These are phyloP conservation scores for Dipodascus geniculatus DNA, from an alignment of 805 yeast species.

Conservation along the genomic window DNA sequence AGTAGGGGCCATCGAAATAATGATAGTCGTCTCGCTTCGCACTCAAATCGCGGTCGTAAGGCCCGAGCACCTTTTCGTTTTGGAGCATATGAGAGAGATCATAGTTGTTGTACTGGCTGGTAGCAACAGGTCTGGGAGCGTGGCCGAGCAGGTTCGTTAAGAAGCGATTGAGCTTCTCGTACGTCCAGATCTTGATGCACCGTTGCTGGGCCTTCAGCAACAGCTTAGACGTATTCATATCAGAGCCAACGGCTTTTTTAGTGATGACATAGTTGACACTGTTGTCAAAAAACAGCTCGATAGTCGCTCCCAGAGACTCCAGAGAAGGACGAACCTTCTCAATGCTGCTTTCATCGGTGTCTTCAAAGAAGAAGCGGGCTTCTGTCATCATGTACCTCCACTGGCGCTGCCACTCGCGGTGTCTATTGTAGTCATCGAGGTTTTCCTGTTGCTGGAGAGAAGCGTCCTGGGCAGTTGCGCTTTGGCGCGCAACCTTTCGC, in stretches of 20 bases:
- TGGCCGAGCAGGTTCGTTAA: conserved; percentile 35
- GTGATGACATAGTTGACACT: conserved; percentile 71
- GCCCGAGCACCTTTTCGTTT: conserved; percentile 78
- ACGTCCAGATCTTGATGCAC: conserved; percentile 76
- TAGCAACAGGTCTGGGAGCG: neutral
- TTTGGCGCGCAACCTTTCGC: neutral
- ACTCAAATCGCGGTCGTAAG: conserved; percentile 77
- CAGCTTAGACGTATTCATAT: conserved; percentile 42
- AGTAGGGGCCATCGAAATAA: conserved; percentile 63
- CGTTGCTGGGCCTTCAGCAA: conserved; percentile 48
- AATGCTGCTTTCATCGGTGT: conserved; percentile 23
- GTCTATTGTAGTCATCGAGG: neutral
- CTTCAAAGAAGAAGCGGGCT: conserved; percentile 52
- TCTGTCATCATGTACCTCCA: conserved; percentile 53
- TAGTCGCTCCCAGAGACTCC: conserved; percentile 27
- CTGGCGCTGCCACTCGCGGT: conserved; percentile 42
- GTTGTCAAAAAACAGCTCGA: conserved; percentile 47
- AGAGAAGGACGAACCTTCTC: conserved; percentile 21
- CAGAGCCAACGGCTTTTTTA: conserved; percentile 37
- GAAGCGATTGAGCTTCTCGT: conserved; percentile 74
- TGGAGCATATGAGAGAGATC: conserved; percentile 53
- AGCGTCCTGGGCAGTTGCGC: neutral
- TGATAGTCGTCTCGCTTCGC: conserved; percentile 78
- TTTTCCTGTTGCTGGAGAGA: neutral
- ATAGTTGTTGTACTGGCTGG: conserved; percentile 13